Percentiles rank a stretch among this genome's conserved stretches.
phyloP scores from a whole-genome alignment of 805 yeast genomes.

The Scheffersomyces coipomensis region DNA sequence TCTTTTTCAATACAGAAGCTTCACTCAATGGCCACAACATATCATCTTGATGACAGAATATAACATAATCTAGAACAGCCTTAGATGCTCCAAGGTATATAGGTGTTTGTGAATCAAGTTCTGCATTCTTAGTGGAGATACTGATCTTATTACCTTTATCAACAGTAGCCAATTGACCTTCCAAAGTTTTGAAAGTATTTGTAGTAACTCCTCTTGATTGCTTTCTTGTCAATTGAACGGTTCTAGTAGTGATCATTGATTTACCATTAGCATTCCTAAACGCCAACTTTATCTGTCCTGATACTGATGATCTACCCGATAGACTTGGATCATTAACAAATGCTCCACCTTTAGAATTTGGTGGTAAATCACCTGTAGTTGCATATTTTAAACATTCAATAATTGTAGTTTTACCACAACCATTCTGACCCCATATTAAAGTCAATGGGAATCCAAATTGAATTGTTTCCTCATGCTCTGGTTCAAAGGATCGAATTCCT shows the following conservation, averaged over 20 bases:
- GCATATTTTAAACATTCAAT: conserved; percentile 93
- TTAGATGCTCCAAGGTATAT: conserved; percentile 81
- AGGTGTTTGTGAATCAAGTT: conserved; percentile 81
- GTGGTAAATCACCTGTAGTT: conserved; percentile 95
- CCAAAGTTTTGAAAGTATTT: conserved; percentile 81
- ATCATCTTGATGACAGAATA: conserved; percentile 97
- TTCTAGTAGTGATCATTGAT: conserved; percentile 82
- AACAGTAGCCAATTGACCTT: conserved; percentile 77
- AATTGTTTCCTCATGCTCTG: conserved; percentile 79
- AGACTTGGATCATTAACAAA: conserved; percentile 90
- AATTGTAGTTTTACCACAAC: conserved; percentile 94
- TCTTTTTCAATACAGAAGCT: conserved; percentile 81
- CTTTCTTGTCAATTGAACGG: conserved; percentile 71
- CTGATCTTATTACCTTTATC: conserved; percentile 68
- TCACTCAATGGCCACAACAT: conserved; percentile 95
- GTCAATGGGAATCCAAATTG: conserved; percentile 90
- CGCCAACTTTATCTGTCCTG: conserved; percentile 88
- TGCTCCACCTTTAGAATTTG: conserved; percentile 94
- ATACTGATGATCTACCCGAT: conserved; percentile 70
- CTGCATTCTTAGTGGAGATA: conserved; percentile 77
- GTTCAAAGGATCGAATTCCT: conserved; percentile 90
- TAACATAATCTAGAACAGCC: conserved; percentile 85
- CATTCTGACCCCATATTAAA: conserved; percentile 91
- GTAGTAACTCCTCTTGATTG: conserved; percentile 40
- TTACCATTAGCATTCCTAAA: conserved; percentile 71